A percentile compares a stretch with the other conserved stretches of the same genome.
Conservation (phyloP, 352 stramenopile species). For the Pythium biforme region DNA sequence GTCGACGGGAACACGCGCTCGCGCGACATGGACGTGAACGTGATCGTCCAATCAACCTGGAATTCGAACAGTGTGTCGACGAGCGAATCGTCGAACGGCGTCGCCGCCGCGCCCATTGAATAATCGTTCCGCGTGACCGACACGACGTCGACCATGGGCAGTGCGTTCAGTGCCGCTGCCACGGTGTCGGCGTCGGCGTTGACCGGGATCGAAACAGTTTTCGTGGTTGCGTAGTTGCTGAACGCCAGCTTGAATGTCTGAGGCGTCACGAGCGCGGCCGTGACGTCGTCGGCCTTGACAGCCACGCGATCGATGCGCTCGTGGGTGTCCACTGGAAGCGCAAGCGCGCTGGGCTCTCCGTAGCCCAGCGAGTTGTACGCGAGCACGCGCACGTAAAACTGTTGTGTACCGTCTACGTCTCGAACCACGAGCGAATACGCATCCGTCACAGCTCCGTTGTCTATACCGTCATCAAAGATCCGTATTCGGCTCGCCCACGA, state of each 20-base stretch:
- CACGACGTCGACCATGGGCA: constrained; percentile 53
- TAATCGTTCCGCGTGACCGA: constrained; percentile 62
- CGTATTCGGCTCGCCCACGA: background rate
- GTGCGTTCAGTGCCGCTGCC: constrained; percentile 47
- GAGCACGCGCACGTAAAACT: constrained; percentile 82
- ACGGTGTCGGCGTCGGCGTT: constrained; percentile 52
- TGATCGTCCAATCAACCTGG: constrained; percentile 74
- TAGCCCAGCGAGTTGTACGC: constrained; percentile 82
- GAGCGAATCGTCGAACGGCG: constrained; percentile 46
- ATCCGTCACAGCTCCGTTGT: background rate
- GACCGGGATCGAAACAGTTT: constrained; percentile 44
- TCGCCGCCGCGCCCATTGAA: constrained; percentile 38
- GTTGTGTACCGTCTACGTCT: constrained; percentile 37
- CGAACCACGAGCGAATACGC: constrained; percentile 44
- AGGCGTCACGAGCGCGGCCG: constrained; percentile 28
- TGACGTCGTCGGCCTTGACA: constrained; percentile 32
- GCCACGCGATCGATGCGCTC: constrained; percentile 51
- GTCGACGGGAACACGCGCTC: constrained; percentile 50
- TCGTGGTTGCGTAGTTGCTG: constrained; percentile 38
- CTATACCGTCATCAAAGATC: background rate
- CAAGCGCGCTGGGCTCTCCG: constrained; percentile 43
- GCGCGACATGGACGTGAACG: constrained; percentile 51
- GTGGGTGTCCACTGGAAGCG: constrained; percentile 44
- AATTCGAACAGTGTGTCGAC: constrained; percentile 43
- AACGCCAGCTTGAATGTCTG: constrained; percentile 65